These are phyloP conservation scores for Apodospora peruviana DNA, from an alignment of 495 filamentous ascomycete genomes.

Conservation along the genomic window DNA sequence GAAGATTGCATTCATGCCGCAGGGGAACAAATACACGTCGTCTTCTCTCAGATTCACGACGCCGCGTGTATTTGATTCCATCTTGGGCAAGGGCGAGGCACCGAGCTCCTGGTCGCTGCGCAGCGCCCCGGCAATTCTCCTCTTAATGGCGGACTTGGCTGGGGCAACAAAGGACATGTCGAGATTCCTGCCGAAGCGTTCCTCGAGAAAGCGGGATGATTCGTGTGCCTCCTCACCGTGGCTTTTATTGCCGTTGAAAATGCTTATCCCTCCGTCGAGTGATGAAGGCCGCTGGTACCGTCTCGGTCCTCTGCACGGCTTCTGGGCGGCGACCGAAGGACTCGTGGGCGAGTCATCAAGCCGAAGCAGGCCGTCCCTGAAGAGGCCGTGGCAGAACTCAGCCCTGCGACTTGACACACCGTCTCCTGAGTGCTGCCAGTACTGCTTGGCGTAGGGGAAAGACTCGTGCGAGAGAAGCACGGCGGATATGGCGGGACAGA, in stretches of 20 bases:
- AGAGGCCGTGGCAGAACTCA: constrained; percentile 74
- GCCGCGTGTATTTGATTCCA: constrained; percentile 45
- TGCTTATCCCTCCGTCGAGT: constrained; percentile 28
- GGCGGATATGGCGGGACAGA: constrained; percentile 52
- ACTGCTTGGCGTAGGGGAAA: constrained; percentile 71
- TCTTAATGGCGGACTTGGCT: constrained; percentile 79
- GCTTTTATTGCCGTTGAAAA: constrained; percentile 7
- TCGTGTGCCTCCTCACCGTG: constrained; percentile 45
- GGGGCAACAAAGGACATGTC: constrained; percentile 68
- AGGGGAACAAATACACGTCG: constrained; percentile 83
- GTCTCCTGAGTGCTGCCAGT: constrained; percentile 97
- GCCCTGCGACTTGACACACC: constrained; percentile 87
- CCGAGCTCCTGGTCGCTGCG: constrained; percentile 63
- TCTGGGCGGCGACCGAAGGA: constrained; percentile 22
- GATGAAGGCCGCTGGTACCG: constrained; percentile 64
- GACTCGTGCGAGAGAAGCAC: constrained; percentile 64
- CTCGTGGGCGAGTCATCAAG: constrained; percentile 34
- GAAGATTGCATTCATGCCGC: constrained; percentile 94
- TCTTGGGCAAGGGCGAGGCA: constrained; percentile 27
- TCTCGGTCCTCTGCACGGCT: constrained; percentile 58
- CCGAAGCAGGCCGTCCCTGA: constrained; percentile 65
- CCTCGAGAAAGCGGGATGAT: constrained; percentile 78
- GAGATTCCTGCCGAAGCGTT: constrained; percentile 89
- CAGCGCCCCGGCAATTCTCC: constrained; percentile 83
- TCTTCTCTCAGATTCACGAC: constrained; percentile 72